Evolutionary conservation across 108 stramenopile genomes (phyloP).

Genomic region (Pseudonitzschia delicatissima): DNA sequence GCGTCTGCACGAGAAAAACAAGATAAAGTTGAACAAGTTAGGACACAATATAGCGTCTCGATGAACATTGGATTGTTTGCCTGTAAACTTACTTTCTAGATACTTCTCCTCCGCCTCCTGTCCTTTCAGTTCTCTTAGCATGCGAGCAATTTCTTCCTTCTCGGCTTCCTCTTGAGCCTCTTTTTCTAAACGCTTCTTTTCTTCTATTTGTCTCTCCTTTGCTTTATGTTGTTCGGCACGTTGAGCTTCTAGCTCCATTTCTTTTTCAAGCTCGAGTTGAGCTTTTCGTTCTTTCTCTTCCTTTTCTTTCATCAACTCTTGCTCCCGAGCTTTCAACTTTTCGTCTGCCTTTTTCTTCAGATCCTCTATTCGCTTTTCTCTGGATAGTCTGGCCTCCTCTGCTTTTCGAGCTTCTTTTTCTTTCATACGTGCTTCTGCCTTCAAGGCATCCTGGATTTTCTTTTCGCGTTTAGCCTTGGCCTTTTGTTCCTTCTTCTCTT

Average conservation of each 20-base stretch:
- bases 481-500: background rate
- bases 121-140: background rate
- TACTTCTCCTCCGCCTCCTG: background rate
- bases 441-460: background rate
- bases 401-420: background rate
- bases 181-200: background rate
- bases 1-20: background rate
- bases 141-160: background rate
- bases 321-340: background rate
- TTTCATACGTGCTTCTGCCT: background rate
- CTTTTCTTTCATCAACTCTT: background rate
- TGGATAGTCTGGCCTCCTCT: background rate
- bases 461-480: background rate
- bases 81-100: background rate
- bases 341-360: slow-evolving; percentile 1
- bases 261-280: background rate
- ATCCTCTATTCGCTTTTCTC: background rate
- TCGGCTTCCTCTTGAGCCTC: background rate
- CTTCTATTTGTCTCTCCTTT: background rate
- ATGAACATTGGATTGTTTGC: background rate
- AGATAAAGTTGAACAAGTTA: background rate
- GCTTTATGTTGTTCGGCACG: background rate
- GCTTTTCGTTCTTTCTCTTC: slow-evolving; percentile 1
- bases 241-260: background rate
- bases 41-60: background rate